Base-by-base conservation (phyloP, 768 basidiomycete species). In the Collybia sordida region DNA sequence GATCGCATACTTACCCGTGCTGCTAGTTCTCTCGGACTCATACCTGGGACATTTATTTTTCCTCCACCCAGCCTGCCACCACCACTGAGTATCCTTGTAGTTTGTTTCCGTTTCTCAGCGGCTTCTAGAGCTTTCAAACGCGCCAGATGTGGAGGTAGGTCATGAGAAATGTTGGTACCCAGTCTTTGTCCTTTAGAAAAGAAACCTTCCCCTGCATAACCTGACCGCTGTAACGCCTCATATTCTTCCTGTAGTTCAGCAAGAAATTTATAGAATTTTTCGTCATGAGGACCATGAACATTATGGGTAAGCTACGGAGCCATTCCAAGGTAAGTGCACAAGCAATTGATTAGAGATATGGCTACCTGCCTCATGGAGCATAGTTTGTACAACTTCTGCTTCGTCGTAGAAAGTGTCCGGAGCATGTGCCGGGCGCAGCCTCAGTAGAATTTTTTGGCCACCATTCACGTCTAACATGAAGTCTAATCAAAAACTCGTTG, bases 191-290 rank as follows among this genome's bases (percentile, higher is more conserved):
- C 95, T n/a, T 76, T 70, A 21, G 86, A 75, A 64, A 83, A 83
- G 78, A 97, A 98, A 2, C 94, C 95, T 66, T 97, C 94, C 12
- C 95, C 93, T 4, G 86, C 74, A 65, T 94, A 98, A 0, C 94
- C 95, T 12, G 82, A 84, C 17, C 83, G 75, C 56, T 85, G 83
- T 5, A 97, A 75, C 2, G 77, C 82, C 35, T 90, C 88, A 57
- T 86, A 94, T 69, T 97, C 95, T 48, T 93, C 87, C 61, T 93
- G 87, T 2, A 96, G 73, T 18, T 75, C 78, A 2, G 80, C 72
- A 4, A 91, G 78, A 56, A 81, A 80, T 49, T 86, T 84, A 72
- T 91, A 89, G 57, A 93, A 90, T 45, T 78, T 80, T 43, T 90
- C 86, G 57, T 98, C 91, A 57, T 97, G 95, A 4, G 93, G 88